These are phyloP conservation scores for Bacterosira constricta DNA, from an alignment of 108 stramenopile species.

Conservation along the genomic window DNA sequence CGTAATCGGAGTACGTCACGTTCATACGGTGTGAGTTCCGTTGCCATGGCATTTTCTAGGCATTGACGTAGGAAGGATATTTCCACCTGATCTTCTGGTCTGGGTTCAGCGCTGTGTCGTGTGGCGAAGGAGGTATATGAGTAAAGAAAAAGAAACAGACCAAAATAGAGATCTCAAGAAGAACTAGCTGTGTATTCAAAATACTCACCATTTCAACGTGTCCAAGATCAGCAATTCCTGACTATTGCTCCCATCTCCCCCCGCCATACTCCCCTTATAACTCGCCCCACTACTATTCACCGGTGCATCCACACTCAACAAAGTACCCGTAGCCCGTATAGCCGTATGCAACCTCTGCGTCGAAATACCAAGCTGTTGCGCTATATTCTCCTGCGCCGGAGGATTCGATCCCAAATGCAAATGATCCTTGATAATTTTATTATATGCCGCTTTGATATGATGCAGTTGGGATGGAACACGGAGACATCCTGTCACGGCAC, in stretches of 20 bases:
- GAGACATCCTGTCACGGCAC: constrained; percentile 62
- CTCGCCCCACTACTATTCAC: constrained; percentile 21
- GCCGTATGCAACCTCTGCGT: constrained; percentile 54
- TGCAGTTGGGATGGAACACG: constrained; percentile 64
- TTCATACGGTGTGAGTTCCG: constrained; percentile 80
- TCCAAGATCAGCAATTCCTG: constrained; percentile 47
- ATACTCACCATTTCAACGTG: constrained; percentile 37
- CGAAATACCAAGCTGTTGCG: constrained; percentile 56
- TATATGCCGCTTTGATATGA: constrained; percentile 63
- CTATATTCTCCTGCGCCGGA: constrained; percentile 52
- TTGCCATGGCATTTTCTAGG: constrained; percentile 83
- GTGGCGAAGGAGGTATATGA: neutral
- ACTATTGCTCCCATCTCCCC: constrained; percentile 43
- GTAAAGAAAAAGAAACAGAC: neutral
- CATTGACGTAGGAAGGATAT: constrained; percentile 73
- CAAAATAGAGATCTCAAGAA: neutral
- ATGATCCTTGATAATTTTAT: constrained; percentile 55
- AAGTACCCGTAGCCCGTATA: constrained; percentile 58
- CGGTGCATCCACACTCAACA: constrained; percentile 65
- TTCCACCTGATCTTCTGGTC: constrained; percentile 78
- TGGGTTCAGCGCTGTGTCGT: constrained; percentile 43
- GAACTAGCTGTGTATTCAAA: too few relatives aligned
- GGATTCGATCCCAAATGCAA: constrained; percentile 22
- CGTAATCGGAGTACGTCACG: constrained; percentile 81
- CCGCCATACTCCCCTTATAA: constrained; percentile 64